Evolutionary conservation across 768 basidiomycete genomes (phyloP), one percentile per base, ranked within the genome.

Genomic region (Nidularia pulvinata): DNA sequence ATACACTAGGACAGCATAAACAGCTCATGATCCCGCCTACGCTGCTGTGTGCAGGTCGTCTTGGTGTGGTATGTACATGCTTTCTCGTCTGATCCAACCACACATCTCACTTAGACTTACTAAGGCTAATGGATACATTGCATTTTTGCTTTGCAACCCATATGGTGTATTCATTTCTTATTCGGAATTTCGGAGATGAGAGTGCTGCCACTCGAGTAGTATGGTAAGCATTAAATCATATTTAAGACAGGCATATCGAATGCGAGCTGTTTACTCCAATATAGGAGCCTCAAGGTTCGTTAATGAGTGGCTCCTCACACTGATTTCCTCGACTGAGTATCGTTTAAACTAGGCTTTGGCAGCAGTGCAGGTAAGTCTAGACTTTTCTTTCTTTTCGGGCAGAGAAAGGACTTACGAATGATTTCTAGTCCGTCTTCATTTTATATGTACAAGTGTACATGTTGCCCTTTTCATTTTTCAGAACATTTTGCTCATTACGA

Each of bases 251-350:
- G 10, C 35, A 25, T 32, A 34, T 44, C 42, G 49, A 30, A 19
- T 44, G 6, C n/a, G 11, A 32, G 44, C 36, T 14, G 22, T 25
- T 16, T 37, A 35, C 35, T 37, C 52, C 44, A 14, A 33, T 55
- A 6, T 34, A 70, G 69, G 69, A 70, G 69, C 54, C 59, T 70
- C 3, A 67, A 70, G 64, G 69, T 68, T 49, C 5, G 46, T 43
- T 48, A 14, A 9, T 32, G 16, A 10, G 35, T 0, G 11, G 11
- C 25, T 14, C 46, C 22, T 11, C n/a, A 35, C 43, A 50, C 39
- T 22, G 33, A 32, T 49, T 6, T 14, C 3, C 36, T 22, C 45
- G 33, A 45, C 55, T 33, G 7, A 5, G n/a, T 22, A 33, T 45
- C 33, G 14, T 33, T 50, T 30, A 30, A 30, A 49, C 14, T n/a